Evolutionary conservation across 768 basidiomycete genomes (phyloP).

Genomic region (Russula emetica): DNA sequence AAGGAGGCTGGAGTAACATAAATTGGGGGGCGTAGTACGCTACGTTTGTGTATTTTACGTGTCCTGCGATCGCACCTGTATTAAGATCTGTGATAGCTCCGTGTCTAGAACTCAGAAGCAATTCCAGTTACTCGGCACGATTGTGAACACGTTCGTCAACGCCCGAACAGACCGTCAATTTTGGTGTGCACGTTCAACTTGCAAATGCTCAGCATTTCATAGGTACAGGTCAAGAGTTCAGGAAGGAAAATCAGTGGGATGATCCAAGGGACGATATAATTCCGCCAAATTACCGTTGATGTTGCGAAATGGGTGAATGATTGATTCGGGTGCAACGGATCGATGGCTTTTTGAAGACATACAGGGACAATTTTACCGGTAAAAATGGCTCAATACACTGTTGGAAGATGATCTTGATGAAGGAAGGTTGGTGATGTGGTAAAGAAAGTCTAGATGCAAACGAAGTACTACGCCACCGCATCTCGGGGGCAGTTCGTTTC

Average conservation of each 20-base stretch:
- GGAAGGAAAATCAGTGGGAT: background rate
- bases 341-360: slow-evolving; percentile 15
- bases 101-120: background rate
- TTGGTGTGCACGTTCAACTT: background rate
- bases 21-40: background rate
- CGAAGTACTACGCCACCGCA: background rate
- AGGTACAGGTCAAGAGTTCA: background rate
- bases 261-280: slow-evolving; percentile 5
- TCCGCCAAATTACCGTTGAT: slow-evolving; percentile 19
- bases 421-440: background rate
- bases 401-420: slow-evolving; percentile 7
- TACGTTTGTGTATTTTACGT: slow-evolving; percentile 9
- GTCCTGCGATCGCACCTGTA: background rate
- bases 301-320: slow-evolving; percentile 1
- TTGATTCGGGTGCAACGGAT: slow-evolving; percentile 1
- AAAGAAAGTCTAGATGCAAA: background rate
- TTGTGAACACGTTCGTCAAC: background rate
- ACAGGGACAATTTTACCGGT: background rate
- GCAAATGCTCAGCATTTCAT: background rate
- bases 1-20: background rate
- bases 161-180: background rate
- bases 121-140: background rate
- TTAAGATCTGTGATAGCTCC: too few relatives aligned
- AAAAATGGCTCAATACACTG: background rate
- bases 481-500: too few relatives aligned